Evolutionary conservation across 2,329 filamentous ascomycete genomes (phyloP).

Genomic region (Fusarium sp.): DNA sequence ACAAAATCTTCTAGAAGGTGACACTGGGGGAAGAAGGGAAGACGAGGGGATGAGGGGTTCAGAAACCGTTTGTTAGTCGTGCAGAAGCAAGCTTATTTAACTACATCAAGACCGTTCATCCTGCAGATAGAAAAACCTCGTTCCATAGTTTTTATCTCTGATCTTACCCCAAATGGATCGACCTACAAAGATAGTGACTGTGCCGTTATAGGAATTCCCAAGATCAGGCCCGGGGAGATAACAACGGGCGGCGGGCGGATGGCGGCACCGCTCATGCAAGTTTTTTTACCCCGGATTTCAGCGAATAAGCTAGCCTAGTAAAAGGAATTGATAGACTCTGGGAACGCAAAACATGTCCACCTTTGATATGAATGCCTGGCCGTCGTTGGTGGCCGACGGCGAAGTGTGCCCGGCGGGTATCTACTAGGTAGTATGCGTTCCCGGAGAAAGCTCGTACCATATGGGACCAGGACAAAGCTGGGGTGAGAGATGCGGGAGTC

Average conservation of each 20-base stretch:
- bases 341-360: not conserved
- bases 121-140: not conserved
- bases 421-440: not conserved
- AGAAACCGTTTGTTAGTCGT: not conserved
- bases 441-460: not conserved
- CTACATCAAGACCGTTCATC: not conserved
- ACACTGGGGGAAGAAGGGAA: not conserved
- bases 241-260: conserved; percentile 21
- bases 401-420: conserved; percentile 23
- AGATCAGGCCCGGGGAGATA: conserved; percentile 21
- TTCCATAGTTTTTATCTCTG: conserved; percentile 12
- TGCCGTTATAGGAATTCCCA: conserved; percentile 1
- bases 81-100: conserved; percentile 17
- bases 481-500: not conserved
- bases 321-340: conserved; percentile 6
- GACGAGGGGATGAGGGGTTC: not conserved
- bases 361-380: conserved; percentile 12
- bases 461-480: not conserved
- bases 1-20: not conserved
- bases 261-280: not conserved
- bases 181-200: conserved; percentile 20
- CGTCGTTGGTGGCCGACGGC: conserved; percentile 24
- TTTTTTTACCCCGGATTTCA: conserved; percentile 33
- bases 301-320: conserved; percentile 5
- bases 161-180: not conserved